These are phyloP conservation scores for Acanthamoeba lenticulata DNA, from an alignment of 208 protist species.

Conservation along the genomic window DNA sequence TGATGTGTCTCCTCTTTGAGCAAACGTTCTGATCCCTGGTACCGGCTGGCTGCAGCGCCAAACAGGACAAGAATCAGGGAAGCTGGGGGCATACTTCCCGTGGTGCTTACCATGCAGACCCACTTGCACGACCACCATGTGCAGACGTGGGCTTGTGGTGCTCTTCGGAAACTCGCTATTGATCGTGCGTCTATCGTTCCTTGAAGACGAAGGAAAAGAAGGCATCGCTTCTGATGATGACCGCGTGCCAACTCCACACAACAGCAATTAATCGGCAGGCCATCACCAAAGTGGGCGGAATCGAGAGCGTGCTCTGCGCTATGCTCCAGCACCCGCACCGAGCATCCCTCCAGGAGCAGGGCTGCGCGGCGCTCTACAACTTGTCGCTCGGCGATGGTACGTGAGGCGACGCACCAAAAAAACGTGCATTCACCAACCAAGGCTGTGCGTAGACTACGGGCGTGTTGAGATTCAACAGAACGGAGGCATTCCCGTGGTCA, in stretches of 20 bases:
- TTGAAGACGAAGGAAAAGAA: too few species aligned
- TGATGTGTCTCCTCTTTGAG: background rate
- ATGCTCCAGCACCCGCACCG: background rate
- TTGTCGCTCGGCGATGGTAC: conserved; percentile 12
- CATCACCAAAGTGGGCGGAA: background rate
- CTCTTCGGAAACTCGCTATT: background rate
- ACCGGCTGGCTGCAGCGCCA: background rate
- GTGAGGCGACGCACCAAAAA: background rate
- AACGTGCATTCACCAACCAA: background rate
- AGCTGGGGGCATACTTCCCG: background rate
- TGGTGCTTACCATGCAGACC: background rate
- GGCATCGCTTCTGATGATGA: too few species aligned
- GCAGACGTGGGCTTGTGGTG: conserved; percentile 5
- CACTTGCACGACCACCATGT: background rate
- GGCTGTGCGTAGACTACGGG: background rate
- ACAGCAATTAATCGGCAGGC: background rate
- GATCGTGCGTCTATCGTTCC: background rate
- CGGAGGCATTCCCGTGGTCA: conserved; percentile 17
- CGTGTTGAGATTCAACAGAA: background rate
- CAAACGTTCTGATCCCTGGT: too few species aligned
- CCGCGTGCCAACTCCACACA: too few species aligned
- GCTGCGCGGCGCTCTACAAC: conserved; percentile 37
- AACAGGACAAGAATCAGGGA: conserved; percentile 6
- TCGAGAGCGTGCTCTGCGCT: conserved; percentile 13
- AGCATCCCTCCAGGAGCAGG: background rate